Conservation (phyloP, 441 rosid species). For the Jatropha podagrica region DNA sequence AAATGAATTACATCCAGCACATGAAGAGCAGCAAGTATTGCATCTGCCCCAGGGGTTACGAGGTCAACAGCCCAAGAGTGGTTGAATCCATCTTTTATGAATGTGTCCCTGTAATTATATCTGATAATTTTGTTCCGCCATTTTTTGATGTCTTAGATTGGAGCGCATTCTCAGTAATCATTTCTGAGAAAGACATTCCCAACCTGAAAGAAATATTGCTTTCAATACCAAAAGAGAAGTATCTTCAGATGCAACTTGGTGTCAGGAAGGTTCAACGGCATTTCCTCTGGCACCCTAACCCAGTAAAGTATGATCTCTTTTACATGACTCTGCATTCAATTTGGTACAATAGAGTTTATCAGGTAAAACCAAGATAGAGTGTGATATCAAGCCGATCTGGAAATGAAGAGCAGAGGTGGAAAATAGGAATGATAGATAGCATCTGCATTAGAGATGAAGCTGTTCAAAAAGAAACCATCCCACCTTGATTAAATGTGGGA, state of each 20-base stretch:
- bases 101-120: constrained; percentile 84
- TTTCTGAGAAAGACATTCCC: constrained; percentile 82
- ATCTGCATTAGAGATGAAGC: neutral
- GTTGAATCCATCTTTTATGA: constrained; percentile 86
- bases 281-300: constrained; percentile 84
- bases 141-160: constrained; percentile 83
- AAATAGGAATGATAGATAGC: neutral
- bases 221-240: constrained; percentile 64
- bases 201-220: constrained; percentile 58
- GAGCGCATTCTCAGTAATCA: constrained; percentile 62
- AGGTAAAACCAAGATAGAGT: constrained; percentile 58
- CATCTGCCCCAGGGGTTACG: constrained; percentile 84
- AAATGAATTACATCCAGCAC: constrained; percentile 80
- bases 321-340: constrained; percentile 91
- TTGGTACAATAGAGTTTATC: constrained; percentile 84
- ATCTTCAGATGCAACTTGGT: constrained; percentile 61
- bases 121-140: constrained; percentile 85
- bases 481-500: neutral
- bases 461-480: neutral
- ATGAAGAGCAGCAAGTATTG: constrained; percentile 95
- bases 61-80: constrained; percentile 88
- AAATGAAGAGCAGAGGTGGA: neutral
- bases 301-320: constrained; percentile 79
- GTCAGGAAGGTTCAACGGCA: constrained; percentile 75
- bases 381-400: neutral